Conservation (phyloP, 2,329 filamentous ascomycete species). For the Plectosphaerella plurivora region DNA sequence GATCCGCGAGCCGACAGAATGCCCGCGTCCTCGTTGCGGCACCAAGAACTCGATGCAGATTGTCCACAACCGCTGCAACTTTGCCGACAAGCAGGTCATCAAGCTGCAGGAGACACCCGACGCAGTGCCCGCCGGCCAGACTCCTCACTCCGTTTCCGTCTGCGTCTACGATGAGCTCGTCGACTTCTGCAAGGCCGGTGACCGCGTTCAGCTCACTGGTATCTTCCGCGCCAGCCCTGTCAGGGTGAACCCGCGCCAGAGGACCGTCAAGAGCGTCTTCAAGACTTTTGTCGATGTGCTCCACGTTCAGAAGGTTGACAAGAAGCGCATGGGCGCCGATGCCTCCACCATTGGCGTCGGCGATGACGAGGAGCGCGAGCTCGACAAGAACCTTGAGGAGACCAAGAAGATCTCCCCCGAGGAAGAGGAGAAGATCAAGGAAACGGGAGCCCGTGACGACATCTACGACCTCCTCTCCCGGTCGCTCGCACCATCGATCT, state of each 20-base stretch:
- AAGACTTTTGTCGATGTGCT: slow-evolving; percentile 97
- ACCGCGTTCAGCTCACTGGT: slow-evolving; percentile 90
- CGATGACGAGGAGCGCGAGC: slow-evolving; percentile 61
- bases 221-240: slow-evolving; percentile 96
- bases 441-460: slow-evolving; percentile 73
- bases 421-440: slow-evolving; percentile 84
- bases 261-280: slow-evolving; percentile 90
- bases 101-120: slow-evolving; percentile 98
- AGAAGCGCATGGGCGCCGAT: slow-evolving; percentile 89
- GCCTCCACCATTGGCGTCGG: slow-evolving; percentile 81
- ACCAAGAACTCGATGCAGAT: slow-evolving; percentile 97
- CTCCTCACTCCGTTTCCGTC: slow-evolving; percentile 92
- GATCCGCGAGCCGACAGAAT: slow-evolving; percentile 90
- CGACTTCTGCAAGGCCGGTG: slow-evolving; percentile 96
- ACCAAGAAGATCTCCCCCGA: slow-evolving; percentile 78
- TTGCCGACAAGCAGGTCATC: slow-evolving; percentile 97
- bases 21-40: slow-evolving; percentile 75
- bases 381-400: slow-evolving; percentile 76
- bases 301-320: slow-evolving; percentile 95
- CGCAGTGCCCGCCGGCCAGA: slow-evolving; percentile 90
- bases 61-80: slow-evolving; percentile 89
- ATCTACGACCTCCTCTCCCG: slow-evolving; percentile 90
- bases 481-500: slow-evolving; percentile 90
- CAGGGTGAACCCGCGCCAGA: slow-evolving; percentile 86
- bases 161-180: slow-evolving; percentile 97